Conservation (phyloP, 305 asterid genomes). For the Solanum hybrid region DNA sequence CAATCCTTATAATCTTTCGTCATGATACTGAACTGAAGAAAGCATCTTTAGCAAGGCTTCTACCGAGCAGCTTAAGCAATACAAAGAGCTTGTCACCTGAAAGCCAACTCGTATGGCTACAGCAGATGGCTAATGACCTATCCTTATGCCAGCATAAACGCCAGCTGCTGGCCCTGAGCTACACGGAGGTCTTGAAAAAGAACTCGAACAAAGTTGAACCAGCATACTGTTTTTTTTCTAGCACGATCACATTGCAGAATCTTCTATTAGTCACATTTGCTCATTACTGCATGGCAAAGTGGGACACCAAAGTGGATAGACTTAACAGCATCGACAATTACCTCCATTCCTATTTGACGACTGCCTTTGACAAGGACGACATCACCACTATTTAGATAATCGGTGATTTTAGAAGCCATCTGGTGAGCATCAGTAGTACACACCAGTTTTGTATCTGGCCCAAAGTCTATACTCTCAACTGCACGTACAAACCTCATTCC, state of each 20-base stretch:
- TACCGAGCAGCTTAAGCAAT: not conserved
- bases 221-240: not conserved
- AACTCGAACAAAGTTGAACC: not conserved
- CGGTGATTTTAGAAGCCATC: not conserved
- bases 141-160: not conserved
- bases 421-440: not conserved
- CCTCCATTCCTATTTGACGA: slow-evolving; percentile 24
- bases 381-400: slow-evolving; percentile 6
- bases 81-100: not conserved
- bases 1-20: not conserved
- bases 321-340: slow-evolving; percentile 13
- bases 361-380: slow-evolving; percentile 28
- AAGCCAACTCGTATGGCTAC: not conserved
- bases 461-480: slow-evolving; percentile 9
- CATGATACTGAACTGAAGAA: not conserved
- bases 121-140: not conserved
- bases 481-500: slow-evolving; percentile 17
- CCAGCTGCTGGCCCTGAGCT: not conserved
- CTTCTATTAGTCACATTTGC: not conserved
- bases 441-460: not conserved
- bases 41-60: not conserved
- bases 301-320: not conserved
- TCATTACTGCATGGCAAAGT: not conserved
- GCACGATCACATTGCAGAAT: not conserved
- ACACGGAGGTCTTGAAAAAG: not conserved